A percentile compares a stretch with the other conserved stretches of the same genome.
phyloP scores from a whole-genome alignment of 257 asterid genomes.

The Paraleonurus japonicus region DNA sequence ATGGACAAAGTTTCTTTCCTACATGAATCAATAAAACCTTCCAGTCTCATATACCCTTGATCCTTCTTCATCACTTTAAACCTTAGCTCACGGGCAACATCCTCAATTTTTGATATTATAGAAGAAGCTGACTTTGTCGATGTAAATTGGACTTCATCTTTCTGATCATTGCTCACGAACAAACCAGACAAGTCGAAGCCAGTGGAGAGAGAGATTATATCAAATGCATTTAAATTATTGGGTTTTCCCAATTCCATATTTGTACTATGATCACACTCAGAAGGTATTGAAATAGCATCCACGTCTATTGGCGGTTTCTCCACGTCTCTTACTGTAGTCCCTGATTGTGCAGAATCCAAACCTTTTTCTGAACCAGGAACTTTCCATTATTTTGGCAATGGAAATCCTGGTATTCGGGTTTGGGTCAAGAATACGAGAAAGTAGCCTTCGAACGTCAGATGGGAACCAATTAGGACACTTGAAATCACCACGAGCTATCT shows the following conservation, averaged over 20 bases:
- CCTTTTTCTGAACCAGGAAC: conserved; percentile 68
- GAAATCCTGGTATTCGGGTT: conserved; percentile 62
- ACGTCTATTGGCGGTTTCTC: conserved; percentile 27
- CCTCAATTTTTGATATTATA: conserved; percentile 57
- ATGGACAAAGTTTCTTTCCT: conserved; percentile 41
- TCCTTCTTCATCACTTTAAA: conserved; percentile 51
- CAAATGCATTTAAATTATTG: conserved; percentile 60
- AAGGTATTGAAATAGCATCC: conserved; percentile 6
- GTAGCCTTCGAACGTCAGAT: conserved; percentile 45
- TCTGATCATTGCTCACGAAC: conserved; percentile 57
- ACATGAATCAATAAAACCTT: conserved; percentile 28
- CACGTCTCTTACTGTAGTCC: conserved; percentile 5
- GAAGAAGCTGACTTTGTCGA: conserved; percentile 37
- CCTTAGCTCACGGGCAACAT: conserved; percentile 39
- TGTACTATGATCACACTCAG: conserved; percentile 10
- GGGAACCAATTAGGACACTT: conserved; percentile 73
- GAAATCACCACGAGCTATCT: conserved; percentile 48
- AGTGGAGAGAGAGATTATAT: conserved; percentile 72
- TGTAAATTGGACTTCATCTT: conserved; percentile 66
- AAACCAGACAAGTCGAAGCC: conserved; percentile 77
- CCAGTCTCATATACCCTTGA: conserved; percentile 51
- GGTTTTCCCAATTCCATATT: conserved; percentile 38
- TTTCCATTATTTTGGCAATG: conserved; percentile 52
- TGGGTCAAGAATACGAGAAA: conserved; percentile 66
- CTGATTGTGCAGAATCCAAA: conserved; percentile 16